Base-by-base conservation (phyloP, 768 basidiomycete species). In the Amanita pallidorosea region DNA sequence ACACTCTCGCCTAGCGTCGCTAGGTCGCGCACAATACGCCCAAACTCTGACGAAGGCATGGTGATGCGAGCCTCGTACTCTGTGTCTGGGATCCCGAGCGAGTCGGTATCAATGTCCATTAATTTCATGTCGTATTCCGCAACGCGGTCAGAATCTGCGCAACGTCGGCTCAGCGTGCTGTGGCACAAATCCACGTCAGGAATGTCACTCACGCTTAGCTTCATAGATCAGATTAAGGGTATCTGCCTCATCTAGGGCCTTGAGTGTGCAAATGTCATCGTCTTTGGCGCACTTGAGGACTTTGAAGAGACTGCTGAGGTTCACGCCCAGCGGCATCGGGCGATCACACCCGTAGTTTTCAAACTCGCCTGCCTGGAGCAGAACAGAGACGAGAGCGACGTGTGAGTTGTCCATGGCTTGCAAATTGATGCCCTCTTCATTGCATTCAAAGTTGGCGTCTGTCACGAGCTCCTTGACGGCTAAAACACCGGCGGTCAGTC, bases 391-490 rank as follows among this genome's bases (percentile, higher is more conserved):
- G 57, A 98, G 87, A 1, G 95, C 96, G 60, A 99, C 95, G 67
- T 98, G 95, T 2, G 95, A 96, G 76, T 97, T 98, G 72, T 98
- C 96, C 95, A 98, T 99, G 3, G 95, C 96, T 72, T 98, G 95
- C 4, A 99, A 78, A 49, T 80, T 80, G 58, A 99, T 85, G 31
- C 94, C 96, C 56, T 94, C 91, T 56, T 99, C 95, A 54, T 82
- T 89, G 67, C 95, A 97, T 62, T 95, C 88, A 60, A 98, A 96
- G 68, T 98, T 98, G 63, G 92, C 94, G 63, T 98, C 96, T 5
- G 91, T 82, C 43, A 99, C 94, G 43, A 97, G 83, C 64, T 98
- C 96, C 68, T 96, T 98, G 79, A 98, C 81, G 50, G 94, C 95
- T 97, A 52, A 22, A 36, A n/a, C n/a, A 51, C 42, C 3, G 13